A percentile compares a stretch with the other conserved stretches of the same genome.
These are phyloP conservation scores for Nitzschia sp. DNA, from an alignment of 108 stramenopile genomes.

Conservation along the genomic window DNA sequence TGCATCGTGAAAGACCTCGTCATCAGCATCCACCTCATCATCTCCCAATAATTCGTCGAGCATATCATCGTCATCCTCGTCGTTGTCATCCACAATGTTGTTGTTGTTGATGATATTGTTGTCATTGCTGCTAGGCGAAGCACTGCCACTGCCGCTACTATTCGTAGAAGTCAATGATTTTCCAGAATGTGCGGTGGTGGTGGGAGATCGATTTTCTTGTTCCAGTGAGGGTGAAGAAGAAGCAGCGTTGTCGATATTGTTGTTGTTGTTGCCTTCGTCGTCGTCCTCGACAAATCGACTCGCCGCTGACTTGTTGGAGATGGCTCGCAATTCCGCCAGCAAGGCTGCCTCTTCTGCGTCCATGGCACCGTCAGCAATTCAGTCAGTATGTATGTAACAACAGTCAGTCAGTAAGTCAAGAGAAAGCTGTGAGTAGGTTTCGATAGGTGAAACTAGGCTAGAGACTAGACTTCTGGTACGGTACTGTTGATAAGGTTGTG, in stretches of 20 bases:
- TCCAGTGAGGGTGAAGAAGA: too few relatives aligned
- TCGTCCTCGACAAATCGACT: slow-evolving; percentile 34
- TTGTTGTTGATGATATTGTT: not conserved
- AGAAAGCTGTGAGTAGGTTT: too few relatives aligned
- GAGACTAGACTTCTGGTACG: too few relatives aligned
- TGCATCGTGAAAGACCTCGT: not conserved
- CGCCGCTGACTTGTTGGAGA: slow-evolving; percentile 52
- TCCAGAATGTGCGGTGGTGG: not conserved
- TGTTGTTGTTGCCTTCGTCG: not conserved
- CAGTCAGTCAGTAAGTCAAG: too few relatives aligned
- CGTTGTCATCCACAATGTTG: slow-evolving; percentile 2
- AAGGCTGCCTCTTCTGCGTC: slow-evolving; percentile 77
- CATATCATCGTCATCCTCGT: slow-evolving; percentile 3
- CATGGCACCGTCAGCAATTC: too few relatives aligned
- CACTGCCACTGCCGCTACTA: not conserved
- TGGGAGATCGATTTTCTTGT: slow-evolving; percentile 5
- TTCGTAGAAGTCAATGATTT: not conserved
- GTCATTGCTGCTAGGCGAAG: too few relatives aligned
- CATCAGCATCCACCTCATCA: slow-evolving; percentile 2
- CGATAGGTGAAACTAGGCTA: too few relatives aligned
- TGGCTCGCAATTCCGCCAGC: slow-evolving; percentile 63
- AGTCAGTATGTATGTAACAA: too few relatives aligned
- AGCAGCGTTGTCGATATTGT: too few relatives aligned
- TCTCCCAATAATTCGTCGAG: slow-evolving; percentile 1
- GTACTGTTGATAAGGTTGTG: too few relatives aligned